Conservation (phyloP, 768 basidiomycete species). For the Russula sp. region DNA sequence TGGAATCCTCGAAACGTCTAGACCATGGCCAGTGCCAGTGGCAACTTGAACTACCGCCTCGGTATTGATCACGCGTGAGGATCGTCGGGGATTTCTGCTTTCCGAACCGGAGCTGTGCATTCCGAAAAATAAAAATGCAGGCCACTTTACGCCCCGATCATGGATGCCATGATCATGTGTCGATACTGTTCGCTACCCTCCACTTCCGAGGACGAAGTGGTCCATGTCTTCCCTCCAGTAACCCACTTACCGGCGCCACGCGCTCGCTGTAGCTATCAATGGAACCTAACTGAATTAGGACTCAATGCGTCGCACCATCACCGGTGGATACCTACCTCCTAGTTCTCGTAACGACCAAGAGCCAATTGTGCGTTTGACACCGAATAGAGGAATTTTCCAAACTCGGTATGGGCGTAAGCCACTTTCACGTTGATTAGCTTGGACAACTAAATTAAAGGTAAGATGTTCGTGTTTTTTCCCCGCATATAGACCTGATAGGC, state of each 20-base stretch:
- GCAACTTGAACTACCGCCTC: no score
- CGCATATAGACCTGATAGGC: no score
- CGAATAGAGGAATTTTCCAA: neutral
- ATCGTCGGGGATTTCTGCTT: neutral
- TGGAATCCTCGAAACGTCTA: no score
- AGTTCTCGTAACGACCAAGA: neutral
- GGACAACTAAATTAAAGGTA: neutral
- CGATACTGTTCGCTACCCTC: no score
- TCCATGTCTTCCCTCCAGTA: neutral
- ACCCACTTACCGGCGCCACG: neutral
- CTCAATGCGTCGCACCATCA: neutral
- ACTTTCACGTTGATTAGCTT: no score
- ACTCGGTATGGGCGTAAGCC: neutral
- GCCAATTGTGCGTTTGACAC: neutral
- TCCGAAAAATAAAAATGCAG: neutral
- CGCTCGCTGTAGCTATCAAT: neutral
- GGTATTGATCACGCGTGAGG: no score
- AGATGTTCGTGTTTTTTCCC: no score
- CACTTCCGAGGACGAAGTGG: no score
- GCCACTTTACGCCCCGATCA: neutral
- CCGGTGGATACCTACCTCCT: neutral
- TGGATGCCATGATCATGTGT: no score
- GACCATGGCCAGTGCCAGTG: no score
- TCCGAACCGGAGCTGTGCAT: neutral
- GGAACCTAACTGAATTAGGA: no score